Conservation (phyloP, 768 basidiomycete genomes). For the Tylopilus subfusipes region DNA sequence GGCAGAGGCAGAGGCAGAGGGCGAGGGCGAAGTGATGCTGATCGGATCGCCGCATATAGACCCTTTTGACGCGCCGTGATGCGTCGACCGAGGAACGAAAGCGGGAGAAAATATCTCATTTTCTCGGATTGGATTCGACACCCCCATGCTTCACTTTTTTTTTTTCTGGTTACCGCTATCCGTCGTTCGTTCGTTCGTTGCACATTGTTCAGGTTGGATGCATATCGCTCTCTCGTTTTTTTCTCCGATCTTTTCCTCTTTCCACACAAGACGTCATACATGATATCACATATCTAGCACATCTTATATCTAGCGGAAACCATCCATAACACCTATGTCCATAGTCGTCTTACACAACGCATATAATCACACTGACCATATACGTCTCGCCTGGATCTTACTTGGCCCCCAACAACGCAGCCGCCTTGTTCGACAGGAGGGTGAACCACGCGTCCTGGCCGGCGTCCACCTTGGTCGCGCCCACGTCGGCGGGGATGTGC, state of each 20-base stretch:
- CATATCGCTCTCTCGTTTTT: neutral
- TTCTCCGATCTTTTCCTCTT: neutral
- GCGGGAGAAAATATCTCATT: neutral
- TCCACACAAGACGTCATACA: neutral
- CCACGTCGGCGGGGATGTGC: constrained; percentile 41
- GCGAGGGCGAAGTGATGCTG: constrained; percentile 18
- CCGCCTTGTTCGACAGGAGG: constrained; percentile 53
- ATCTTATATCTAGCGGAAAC: neutral
- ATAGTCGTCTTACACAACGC: neutral
- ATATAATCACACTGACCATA: neutral
- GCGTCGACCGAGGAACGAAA: neutral
- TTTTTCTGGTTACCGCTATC: neutral
- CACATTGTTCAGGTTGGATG: neutral
- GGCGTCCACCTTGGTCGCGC: constrained; percentile 35
- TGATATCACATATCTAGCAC: neutral
- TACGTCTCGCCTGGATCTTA: neutral
- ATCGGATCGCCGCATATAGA: constrained; percentile 13
- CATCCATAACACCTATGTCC: neutral
- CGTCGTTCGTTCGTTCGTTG: neutral
- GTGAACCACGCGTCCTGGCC: constrained; percentile 45
- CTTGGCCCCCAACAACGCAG: constrained; percentile 37
- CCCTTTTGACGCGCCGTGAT: constrained; percentile 4
- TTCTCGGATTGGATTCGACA: neutral
- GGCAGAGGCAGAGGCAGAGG: neutral
- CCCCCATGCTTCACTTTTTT: neutral